phyloP scores from a whole-genome alignment of 2,329 filamentous ascomycete genomes.

The Chalara sp. region DNA sequence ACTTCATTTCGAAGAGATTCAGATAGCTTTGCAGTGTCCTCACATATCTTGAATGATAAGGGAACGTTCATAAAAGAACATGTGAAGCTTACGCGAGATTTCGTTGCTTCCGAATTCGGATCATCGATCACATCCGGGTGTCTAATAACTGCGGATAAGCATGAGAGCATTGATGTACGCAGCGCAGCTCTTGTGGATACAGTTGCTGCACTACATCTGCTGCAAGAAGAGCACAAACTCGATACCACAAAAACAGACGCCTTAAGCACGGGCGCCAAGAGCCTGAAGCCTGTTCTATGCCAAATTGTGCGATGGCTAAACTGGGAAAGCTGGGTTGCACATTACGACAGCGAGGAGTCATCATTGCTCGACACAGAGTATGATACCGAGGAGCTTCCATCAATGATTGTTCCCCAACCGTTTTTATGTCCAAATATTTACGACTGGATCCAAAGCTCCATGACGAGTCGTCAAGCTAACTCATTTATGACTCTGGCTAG shows the following conservation, averaged over 20 bases:
- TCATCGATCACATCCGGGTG: slow-evolving; percentile 51
- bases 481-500: slow-evolving; percentile 45
- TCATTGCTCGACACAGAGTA: slow-evolving; percentile 45
- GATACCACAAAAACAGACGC: slow-evolving; percentile 49
- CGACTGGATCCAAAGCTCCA: slow-evolving; percentile 41
- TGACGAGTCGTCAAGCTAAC: slow-evolving; percentile 22
- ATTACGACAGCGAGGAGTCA: slow-evolving; percentile 55
- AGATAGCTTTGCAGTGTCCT: slow-evolving; percentile 12
- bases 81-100: slow-evolving; percentile 56
- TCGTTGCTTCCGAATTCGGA: slow-evolving; percentile 53
- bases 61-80: slow-evolving; percentile 45
- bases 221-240: slow-evolving; percentile 87
- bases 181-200: slow-evolving; percentile 58
- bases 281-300: slow-evolving; percentile 66
- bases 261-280: slow-evolving; percentile 35
- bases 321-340: slow-evolving; percentile 59
- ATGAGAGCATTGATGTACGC: slow-evolving; percentile 44
- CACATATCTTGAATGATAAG: slow-evolving; percentile 37
- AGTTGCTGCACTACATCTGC: slow-evolving; percentile 72
- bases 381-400: slow-evolving; percentile 37
- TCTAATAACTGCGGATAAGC: slow-evolving; percentile 49
- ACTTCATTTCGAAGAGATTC: slow-evolving; percentile 15
- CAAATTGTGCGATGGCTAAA: slow-evolving; percentile 79
- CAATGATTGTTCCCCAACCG: slow-evolving; percentile 35
- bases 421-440: slow-evolving; percentile 54